phyloP scores from a whole-genome alignment of 148 eudicot species.

The Spergularia bocconei region DNA sequence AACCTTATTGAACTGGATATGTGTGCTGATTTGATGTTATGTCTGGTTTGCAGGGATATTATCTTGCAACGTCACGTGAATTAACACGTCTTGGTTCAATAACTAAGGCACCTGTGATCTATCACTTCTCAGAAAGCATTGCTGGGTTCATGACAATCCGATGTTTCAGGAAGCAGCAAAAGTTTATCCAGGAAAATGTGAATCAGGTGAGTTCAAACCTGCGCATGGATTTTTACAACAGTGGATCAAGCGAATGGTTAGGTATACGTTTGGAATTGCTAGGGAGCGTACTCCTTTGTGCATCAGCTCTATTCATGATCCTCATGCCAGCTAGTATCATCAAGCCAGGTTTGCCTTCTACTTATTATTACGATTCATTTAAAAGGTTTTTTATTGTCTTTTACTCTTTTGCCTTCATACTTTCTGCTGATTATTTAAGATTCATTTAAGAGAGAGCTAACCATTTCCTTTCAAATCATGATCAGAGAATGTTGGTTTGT shows the following conservation, averaged over 20 bases:
- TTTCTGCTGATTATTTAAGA: not conserved
- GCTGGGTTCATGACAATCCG: slow-evolving; percentile 95
- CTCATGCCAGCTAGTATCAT: slow-evolving; percentile 75
- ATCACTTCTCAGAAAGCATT: slow-evolving; percentile 95
- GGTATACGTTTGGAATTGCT: slow-evolving; percentile 86
- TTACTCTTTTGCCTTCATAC: not conserved
- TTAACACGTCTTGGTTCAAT: slow-evolving; percentile 87
- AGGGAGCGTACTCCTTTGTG: slow-evolving; percentile 73
- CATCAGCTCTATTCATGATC: slow-evolving; percentile 75
- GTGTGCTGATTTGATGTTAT: not conserved
- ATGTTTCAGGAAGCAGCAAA: slow-evolving; percentile 69
- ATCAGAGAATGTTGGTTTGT: slow-evolving; percentile 81
- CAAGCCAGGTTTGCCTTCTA: slow-evolving; percentile 69
- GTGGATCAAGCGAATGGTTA: slow-evolving; percentile 88
- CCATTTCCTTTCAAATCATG: not conserved
- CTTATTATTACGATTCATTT: too few relatives aligned
- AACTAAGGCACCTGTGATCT: slow-evolving; percentile 92
- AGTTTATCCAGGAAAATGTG: slow-evolving; percentile 68
- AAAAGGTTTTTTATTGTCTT: not conserved
- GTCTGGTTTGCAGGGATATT: slow-evolving; percentile 55
- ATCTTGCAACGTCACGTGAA: slow-evolving; percentile 87
- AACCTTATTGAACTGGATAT: too few relatives aligned
- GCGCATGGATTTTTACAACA: slow-evolving; percentile 91
- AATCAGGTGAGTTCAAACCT: slow-evolving; percentile 63
- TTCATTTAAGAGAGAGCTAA: not conserved